Evolutionary conservation across 495 filamentous ascomycete species (phyloP), one percentile per base, ranked within the genome.

Genomic region (Paragyromitra xinjiangensis): DNA sequence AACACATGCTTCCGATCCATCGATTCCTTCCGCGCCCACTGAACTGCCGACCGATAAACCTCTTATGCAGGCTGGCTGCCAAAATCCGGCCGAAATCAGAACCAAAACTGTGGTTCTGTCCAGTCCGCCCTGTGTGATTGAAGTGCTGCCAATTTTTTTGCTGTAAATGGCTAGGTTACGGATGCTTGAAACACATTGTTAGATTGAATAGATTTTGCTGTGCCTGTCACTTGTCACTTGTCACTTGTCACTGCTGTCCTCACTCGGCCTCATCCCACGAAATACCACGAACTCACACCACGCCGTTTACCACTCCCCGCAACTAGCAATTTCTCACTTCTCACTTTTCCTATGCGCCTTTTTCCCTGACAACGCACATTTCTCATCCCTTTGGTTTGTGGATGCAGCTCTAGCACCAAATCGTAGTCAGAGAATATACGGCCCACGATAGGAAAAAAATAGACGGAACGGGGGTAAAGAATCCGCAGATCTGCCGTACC

Each of bases 401-500:
- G 59, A n/a, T 24, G 39, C 72, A 59, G 19, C 48, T 29, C 66
- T 19, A 16, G 42, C 61, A 66, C 55, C 61, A 61, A 71, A 78
- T 77, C 37, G 59, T 63, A 73, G 55, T 42, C 40, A 64, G 48
- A 50, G 74, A 51, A 63, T 65, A 73, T 62, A 79, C 45, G 65
- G 44, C 42, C 51, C 63, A 78, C 26, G 45, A 34, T 53, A 64
- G 44, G 42, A 55, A 40, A 53, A 16, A 34, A 44, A 79, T 48
- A 58, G 74, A 79, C 40, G 51, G 75, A 64, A 63, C 59, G 75
- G 44, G 72, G 75, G 53, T 40, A 64, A 40, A 51, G 42, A 79
- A 80, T 55, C 34, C 61, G 77, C 37, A 79, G 75, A 79, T 79
- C 74, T 79, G 68, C 77, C 77, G 74, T 70, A 71, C 77, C 77